Evolutionary conservation across 2,329 filamentous ascomycete genomes (phyloP), one percentile per base, ranked within the genome.

Genomic region (Aureobasidium mangrovei): DNA sequence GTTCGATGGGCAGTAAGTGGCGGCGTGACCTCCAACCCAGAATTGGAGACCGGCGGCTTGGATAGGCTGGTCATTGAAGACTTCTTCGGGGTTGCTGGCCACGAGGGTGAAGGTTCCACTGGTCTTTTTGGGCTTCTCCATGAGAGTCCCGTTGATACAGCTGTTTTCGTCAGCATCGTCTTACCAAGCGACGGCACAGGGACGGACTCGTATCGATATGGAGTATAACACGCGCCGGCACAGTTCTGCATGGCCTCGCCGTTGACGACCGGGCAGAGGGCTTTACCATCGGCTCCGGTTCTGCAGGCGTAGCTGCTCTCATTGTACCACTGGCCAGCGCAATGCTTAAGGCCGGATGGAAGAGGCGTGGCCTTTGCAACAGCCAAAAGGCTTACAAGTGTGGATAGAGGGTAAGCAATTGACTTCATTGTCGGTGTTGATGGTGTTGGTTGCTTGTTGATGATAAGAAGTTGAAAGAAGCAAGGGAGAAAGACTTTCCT

Each of bases 1-100:
- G 24, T 39, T 45, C 4, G 44, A 31, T 12, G 59, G 59, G 31
- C 59, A 60, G 46, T 60, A 60, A 26, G 55, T 52, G 18, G 43
- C 46, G 3, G 59, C 43, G 29, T 47, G 36, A 10, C 33, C 42
- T 42, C 57, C 54, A 38, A 61, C 29, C 40, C 44, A 57, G 57
- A 61, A 60, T 40, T 53, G 47, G 4, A 45, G 48, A 10, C 58
- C 55, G n/a, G 54, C 36, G 12, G 59, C 59, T 40, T 61, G 55
- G 39, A 61, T 55, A 9, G 56, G 49, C 39, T 53, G 45, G 5
- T 42, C 51, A 47, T 58, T 38, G 45, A 60, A 54, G 24, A 10
- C 7, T 28, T 57, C 53, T n/a, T 52, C 44, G 9, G 56, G 54
- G 33, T 54, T 58, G 48, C 41, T 48, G 47, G 59, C 59, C 18